Base-by-base conservation (phyloP, 1,284 basidiomycete genomes). In the Melampsora larici-populina region DNA sequence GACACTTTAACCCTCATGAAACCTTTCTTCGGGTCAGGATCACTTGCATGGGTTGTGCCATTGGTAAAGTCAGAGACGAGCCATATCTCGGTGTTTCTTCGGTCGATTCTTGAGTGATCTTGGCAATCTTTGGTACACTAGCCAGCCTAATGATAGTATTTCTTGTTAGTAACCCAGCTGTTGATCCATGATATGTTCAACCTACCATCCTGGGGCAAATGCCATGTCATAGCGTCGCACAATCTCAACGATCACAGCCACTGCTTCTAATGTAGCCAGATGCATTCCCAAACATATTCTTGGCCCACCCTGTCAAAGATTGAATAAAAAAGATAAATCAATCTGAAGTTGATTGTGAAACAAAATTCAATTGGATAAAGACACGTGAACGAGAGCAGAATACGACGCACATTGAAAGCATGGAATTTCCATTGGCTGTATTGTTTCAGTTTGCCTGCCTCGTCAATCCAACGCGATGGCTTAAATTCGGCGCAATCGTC, bases 391-490 rank as follows among this genome's bases (percentile, higher is more conserved):
- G 6, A 55, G 6, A 21, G n/a, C 5, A 24, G 26, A n/a, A 36
- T 36, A 40, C 3, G n/a, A 29, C 73, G 67, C 66, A 79, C 81
- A 66, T 81, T 81, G 76, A 81, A 81, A 51, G 63, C 69, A 49
- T 81, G 80, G 24, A 64, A 78, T 70, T 80, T 81, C 70, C 73
- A 81, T 40, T 77, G 78, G 9, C 63, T 60, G 31, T 79, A 79
- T 51, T 78, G 75, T 63, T 51, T 75, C 13, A 81, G 31, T 7
- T 75, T 48, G 7, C 79, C 79, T 0, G 78, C 21, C 24, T 72
- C 70, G 49, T 81, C 81, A 55, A 82, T 78, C 80, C 80, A 82
- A 0, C 81, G 67, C 6, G 46, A 31, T 5, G 81, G 81, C 48
- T 79, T 77, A 74, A 79, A 81, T 72, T 80, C 68, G 2, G 49